Conservation (phyloP, 2,329 filamentous ascomycete species). For the Lasiodiplodia sp. region DNA sequence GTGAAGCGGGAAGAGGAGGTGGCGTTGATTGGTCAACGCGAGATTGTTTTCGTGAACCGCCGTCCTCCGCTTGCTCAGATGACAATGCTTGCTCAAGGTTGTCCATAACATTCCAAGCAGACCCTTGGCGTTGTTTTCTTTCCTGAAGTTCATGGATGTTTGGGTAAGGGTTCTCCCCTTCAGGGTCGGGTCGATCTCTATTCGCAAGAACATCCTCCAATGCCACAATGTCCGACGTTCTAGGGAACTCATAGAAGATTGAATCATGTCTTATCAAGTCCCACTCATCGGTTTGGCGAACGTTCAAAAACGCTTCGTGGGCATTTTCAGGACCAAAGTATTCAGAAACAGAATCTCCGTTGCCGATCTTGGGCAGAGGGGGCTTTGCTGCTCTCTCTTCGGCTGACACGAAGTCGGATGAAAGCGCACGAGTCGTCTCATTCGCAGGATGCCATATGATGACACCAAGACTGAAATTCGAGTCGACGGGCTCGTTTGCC, state of each 20-base stretch:
- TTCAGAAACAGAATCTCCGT: conserved; percentile 58
- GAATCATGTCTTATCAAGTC: conserved; percentile 57
- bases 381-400: conserved; percentile 52
- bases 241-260: conserved; percentile 56
- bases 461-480: conserved; percentile 53
- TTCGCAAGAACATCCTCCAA: conserved; percentile 53
- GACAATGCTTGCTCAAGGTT: conserved; percentile 49
- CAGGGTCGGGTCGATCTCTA: conserved; percentile 48
- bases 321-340: conserved; percentile 55
- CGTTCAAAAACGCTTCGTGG: conserved; percentile 54
- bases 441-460: conserved; percentile 55
- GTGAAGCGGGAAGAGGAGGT: background rate
- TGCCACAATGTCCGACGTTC: conserved; percentile 50
- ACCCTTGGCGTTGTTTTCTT: conserved; percentile 38
- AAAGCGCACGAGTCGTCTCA: conserved; percentile 52
- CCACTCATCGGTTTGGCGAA: conserved; percentile 60
- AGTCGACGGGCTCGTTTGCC: conserved; percentile 53
- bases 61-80: conserved; percentile 32
- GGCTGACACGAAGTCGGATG: conserved; percentile 48
- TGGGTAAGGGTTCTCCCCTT: conserved; percentile 36
- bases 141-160: conserved; percentile 40
- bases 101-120: conserved; percentile 49
- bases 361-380: conserved; percentile 43
- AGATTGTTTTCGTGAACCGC: conserved; percentile 4
- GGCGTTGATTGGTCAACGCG: conserved; percentile 13